Conservation (phyloP, 2,329 filamentous ascomycete species). For the Diplodia scrobiculata region DNA sequence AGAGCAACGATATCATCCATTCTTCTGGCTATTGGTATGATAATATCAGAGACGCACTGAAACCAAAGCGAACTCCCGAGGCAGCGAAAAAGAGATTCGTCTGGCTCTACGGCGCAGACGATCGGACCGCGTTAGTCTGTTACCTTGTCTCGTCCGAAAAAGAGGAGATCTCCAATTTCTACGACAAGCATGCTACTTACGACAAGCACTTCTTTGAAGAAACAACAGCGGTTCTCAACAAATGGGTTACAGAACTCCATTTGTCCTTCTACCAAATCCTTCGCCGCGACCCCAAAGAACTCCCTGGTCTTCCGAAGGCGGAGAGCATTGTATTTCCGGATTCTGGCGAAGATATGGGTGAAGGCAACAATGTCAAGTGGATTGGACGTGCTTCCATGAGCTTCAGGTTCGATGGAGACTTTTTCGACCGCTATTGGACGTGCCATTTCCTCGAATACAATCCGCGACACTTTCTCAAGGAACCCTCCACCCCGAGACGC, state of each 20-base stretch:
- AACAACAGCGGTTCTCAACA: background rate
- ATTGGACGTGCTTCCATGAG: conserved; percentile 18
- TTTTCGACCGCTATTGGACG: conserved; percentile 43
- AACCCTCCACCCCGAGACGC: no score
- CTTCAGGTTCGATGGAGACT: conserved; percentile 40
- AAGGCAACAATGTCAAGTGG: background rate
- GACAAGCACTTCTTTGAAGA: background rate
- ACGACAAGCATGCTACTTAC: background rate
- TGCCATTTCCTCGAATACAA: conserved; percentile 34
- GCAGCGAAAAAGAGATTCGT: conserved; percentile 3
- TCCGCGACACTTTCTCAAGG: background rate
- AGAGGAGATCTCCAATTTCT: background rate
- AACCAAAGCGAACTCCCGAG: background rate
- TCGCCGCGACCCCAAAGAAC: background rate
- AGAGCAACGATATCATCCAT: background rate
- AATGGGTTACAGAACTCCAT: conserved; percentile 1
- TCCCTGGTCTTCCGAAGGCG: background rate
- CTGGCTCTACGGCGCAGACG: background rate
- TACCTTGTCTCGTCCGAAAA: background rate
- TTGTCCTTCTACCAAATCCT: background rate
- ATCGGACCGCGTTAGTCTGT: background rate
- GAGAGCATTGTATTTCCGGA: conserved; percentile 29
- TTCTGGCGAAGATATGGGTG: no score
- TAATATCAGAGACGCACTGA: background rate
- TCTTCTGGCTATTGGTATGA: no score